Conservation (phyloP, 495 filamentous ascomycete genomes). For the Hypomontagnella monticulosa region DNA sequence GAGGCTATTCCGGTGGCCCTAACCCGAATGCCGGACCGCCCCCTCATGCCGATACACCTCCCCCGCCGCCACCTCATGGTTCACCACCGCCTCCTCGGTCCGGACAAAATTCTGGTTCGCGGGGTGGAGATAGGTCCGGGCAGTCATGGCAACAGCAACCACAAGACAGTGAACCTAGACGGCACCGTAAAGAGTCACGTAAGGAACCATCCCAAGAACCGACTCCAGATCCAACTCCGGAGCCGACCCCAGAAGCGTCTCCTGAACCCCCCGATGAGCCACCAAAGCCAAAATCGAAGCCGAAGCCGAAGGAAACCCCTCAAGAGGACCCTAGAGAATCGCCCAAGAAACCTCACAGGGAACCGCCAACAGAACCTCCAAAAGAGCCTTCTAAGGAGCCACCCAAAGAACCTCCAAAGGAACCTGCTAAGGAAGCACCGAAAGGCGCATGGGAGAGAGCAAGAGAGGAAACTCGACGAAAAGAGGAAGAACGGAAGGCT, state of each 20-base stretch:
- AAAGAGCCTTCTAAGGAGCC: slow-evolving; percentile 32
- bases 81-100: slow-evolving; percentile 51
- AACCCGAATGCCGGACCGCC: slow-evolving; percentile 41
- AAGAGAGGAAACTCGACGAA: slow-evolving; percentile 71
- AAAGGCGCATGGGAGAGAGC: slow-evolving; percentile 74
- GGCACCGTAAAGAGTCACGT: slow-evolving; percentile 11
- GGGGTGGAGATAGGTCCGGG: slow-evolving; percentile 46
- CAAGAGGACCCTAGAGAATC: slow-evolving; percentile 1
- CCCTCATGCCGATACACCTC: slow-evolving; percentile 48
- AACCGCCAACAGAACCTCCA: neutral
- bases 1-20: slow-evolving; percentile 35
- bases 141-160: slow-evolving; percentile 58
- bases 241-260: neutral
- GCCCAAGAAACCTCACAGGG: slow-evolving; percentile 7
- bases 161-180: slow-evolving; percentile 30
- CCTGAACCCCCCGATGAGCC: slow-evolving; percentile 11
- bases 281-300: neutral
- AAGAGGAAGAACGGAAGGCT: slow-evolving; percentile 57
- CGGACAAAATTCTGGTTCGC: slow-evolving; percentile 42
- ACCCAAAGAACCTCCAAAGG: slow-evolving; percentile 30
- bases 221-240: neutral
- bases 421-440: slow-evolving; percentile 34
- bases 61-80: slow-evolving; percentile 52
- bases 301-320: slow-evolving; percentile 1
- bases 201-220: neutral